These are phyloP conservation scores for Entomortierella chlamydospora DNA, from an alignment of 192 early-diverging fungal species.

Conservation along the genomic window DNA sequence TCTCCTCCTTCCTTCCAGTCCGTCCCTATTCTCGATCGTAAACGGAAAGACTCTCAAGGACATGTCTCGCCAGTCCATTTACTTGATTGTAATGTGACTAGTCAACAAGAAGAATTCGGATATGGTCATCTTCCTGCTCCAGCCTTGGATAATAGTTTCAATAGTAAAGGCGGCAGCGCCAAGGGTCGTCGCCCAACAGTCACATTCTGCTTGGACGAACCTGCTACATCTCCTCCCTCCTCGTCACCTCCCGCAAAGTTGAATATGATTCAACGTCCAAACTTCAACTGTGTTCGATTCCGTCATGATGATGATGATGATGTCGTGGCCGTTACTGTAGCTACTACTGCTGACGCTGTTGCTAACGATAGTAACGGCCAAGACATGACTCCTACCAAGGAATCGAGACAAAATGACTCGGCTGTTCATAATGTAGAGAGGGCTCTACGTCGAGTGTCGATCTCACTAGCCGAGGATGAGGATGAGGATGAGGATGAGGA, in stretches of 20 bases:
- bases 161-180: constrained; percentile 20
- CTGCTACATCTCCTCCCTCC: neutral
- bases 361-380: too few relatives aligned
- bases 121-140: constrained; percentile 2
- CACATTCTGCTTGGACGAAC: constrained; percentile 32
- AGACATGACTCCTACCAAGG: too few relatives aligned
- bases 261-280: neutral
- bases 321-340: too few relatives aligned
- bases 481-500: neutral
- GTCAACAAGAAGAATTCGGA: constrained; percentile 13
- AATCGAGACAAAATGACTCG: neutral
- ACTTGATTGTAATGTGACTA: constrained; percentile 10
- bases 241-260: constrained; percentile 4
- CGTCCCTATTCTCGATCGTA: constrained; percentile 21
- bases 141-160: neutral
- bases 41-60: constrained; percentile 36
- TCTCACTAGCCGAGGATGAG: constrained; percentile 9
- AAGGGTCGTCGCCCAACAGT: constrained; percentile 33
- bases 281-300: too few relatives aligned
- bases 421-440: constrained; percentile 8
- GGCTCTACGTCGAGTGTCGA: constrained; percentile 31
- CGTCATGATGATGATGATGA: constrained; percentile 13
- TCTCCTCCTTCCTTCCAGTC: constrained; percentile 6
- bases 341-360: too few relatives aligned
- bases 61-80: constrained; percentile 3